Evolutionary conservation across 176 grass and related monocot species (phyloP).

Genomic region (Cenchrus purpureus): DNA sequence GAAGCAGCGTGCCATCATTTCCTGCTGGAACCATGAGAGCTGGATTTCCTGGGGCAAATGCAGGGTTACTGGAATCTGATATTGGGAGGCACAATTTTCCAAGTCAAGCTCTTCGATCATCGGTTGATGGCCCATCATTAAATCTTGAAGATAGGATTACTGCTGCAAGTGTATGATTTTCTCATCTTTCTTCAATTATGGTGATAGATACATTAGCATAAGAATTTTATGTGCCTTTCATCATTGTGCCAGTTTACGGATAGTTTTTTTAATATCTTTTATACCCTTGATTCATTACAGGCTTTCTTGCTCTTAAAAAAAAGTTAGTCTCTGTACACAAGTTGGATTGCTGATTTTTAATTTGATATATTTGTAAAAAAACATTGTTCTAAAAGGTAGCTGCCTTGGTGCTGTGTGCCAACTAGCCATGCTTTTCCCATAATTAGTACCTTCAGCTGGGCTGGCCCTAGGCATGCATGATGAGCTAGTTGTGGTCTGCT

Average conservation of each 20-base stretch:
- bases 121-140: constrained; percentile 51
- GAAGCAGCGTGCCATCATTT: constrained; percentile 55
- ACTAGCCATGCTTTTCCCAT: neutral
- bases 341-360: neutral
- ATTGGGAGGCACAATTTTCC: constrained; percentile 61
- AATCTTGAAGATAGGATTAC: constrained; percentile 65
- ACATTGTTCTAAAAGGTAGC: neutral
- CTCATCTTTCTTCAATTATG: constrained; percentile 47
- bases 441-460: neutral
- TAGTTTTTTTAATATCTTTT: constrained; percentile 19
- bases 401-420: neutral
- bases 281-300: neutral
- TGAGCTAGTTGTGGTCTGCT: neutral
- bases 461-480: neutral
- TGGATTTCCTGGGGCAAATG: constrained; percentile 60
- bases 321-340: constrained; percentile 6
- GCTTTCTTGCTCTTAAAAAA: neutral
- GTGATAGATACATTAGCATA: constrained; percentile 20
- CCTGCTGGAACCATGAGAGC: constrained; percentile 42
- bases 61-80: constrained; percentile 57
- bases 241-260: constrained; percentile 10
- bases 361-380: constrained; percentile 14
- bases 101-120: constrained; percentile 50
- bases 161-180: constrained; percentile 54
- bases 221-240: neutral